phyloP scores from a whole-genome alignment of 1,284 basidiomycete species.

The Ustilago sp. region DNA sequence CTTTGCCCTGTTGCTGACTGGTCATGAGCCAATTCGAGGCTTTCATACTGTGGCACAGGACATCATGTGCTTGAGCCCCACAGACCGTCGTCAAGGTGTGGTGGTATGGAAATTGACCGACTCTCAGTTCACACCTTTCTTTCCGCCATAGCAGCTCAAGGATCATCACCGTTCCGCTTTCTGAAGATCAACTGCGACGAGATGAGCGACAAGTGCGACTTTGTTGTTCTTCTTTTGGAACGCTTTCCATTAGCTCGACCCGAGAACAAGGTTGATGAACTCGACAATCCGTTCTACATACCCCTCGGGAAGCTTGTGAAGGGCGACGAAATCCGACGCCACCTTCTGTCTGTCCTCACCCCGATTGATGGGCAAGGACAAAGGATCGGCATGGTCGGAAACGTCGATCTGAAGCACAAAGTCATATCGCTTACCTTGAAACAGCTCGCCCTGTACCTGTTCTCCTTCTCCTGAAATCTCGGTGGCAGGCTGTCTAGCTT shows the following conservation, averaged over 20 bases:
- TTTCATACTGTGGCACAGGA: too few species aligned
- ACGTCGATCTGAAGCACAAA: constrained; percentile 50
- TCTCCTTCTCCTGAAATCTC: neutral
- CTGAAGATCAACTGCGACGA: neutral
- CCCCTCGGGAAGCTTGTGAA: constrained; percentile 29
- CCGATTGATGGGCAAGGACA: constrained; percentile 40
- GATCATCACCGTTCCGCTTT: neutral
- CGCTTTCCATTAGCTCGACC: constrained; percentile 3
- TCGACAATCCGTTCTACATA: constrained; percentile 43
- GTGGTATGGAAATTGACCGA: neutral
- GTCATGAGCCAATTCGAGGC: too few species aligned
- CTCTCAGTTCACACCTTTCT: neutral
- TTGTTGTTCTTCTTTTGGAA: neutral
- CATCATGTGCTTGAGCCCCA: neutral
- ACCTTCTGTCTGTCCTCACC: constrained; percentile 25
- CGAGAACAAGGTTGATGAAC: constrained; percentile 45
- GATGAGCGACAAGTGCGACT: constrained; percentile 9
- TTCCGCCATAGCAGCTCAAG: neutral
- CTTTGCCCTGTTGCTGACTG: too few species aligned
- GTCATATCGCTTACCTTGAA: constrained; percentile 42
- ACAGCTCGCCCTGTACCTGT: constrained; percentile 4
- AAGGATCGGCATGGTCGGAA: constrained; percentile 45
- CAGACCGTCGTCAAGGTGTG: neutral
- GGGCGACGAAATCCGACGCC: constrained; percentile 30
- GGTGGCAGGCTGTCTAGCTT: neutral